Conservation (phyloP, 176 grass and related monocot genomes). For the Oryza brachyantha region DNA sequence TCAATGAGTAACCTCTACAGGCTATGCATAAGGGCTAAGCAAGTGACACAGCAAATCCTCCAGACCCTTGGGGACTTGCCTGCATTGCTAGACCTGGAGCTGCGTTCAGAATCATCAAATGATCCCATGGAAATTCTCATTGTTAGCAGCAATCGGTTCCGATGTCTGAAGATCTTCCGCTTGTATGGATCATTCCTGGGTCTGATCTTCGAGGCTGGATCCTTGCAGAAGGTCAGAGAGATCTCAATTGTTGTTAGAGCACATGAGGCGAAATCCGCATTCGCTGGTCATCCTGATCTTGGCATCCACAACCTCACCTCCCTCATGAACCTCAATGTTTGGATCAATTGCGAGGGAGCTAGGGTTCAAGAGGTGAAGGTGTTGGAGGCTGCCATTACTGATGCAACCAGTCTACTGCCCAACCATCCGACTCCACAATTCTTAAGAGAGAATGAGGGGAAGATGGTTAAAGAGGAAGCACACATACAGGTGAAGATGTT, state of each 20-base stretch:
- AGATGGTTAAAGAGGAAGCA: not conserved
- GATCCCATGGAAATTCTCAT: constrained; percentile 3
- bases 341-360: constrained; percentile 7
- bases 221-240: not conserved
- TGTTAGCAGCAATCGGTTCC: not conserved
- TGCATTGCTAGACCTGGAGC: not conserved
- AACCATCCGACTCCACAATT: not conserved
- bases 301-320: constrained; percentile 21
- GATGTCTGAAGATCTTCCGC: constrained; percentile 6
- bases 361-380: constrained; percentile 1
- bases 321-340: constrained; percentile 10
- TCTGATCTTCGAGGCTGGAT: constrained; percentile 21
- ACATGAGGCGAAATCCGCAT: not conserved
- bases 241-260: constrained; percentile 10
- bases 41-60: not conserved
- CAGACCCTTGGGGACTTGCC: not conserved
- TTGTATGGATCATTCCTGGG: not conserved
- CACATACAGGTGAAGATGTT: not conserved
- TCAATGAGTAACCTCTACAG: not conserved
- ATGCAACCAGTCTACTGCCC: constrained; percentile 1
- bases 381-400: constrained; percentile 2
- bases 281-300: not conserved
- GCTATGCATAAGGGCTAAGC: not conserved
- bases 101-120: not conserved
- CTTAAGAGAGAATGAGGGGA: not conserved